Evolutionary conservation across 495 filamentous ascomycete species (phyloP), one percentile per base, ranked within the genome.

Genomic region (Collariella sp.): DNA sequence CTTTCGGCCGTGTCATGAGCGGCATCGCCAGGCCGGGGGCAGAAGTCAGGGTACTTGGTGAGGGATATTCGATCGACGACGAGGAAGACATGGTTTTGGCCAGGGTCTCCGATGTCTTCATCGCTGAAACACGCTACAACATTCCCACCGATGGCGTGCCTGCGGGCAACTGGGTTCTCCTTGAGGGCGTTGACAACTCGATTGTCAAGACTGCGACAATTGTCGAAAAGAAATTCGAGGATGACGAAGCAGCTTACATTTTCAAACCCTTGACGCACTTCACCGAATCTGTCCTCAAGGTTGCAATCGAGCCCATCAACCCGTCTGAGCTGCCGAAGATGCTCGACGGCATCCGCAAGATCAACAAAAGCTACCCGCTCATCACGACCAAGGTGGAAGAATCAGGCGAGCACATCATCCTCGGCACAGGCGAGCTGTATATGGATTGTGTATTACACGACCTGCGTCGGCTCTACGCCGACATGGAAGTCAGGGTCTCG

Each of bases 361-460:
- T 97, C 69, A 96, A 96, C 76, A 97, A 97, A 71, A 90, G 85
- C 67, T 98, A 97, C 63, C 93, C 93, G 33, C 76, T 98, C 23
- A 85, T 96, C 50, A 88, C 87, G 41, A 97, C 93, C 9, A 97
- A 97, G 70, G 93, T 98, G 15, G 93, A 98, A 63, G 93, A 98
- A 67, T 96, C 89, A n/a, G 93, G 93, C 13, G 93, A 98, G 67
- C 93, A 98, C 69, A 83, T 97, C 55, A 80, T 98, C 39, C 78
- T 98, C 19, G 93, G 93, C 18, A 97, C 93, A 2, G 93, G 93
- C 34, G 93, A 98, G 65, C 77, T 98, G 7, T 97, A 97, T 72
- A 96, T 98, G 89, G 93, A 98, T 71, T 97, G 91, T 64, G 93
- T 96, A 26, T 82, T 98, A 33, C 90, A 98, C 69, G 93, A 98